Evolutionary conservation across 305 asterid species (phyloP).

Genomic region (Fraxinus sp.): DNA sequence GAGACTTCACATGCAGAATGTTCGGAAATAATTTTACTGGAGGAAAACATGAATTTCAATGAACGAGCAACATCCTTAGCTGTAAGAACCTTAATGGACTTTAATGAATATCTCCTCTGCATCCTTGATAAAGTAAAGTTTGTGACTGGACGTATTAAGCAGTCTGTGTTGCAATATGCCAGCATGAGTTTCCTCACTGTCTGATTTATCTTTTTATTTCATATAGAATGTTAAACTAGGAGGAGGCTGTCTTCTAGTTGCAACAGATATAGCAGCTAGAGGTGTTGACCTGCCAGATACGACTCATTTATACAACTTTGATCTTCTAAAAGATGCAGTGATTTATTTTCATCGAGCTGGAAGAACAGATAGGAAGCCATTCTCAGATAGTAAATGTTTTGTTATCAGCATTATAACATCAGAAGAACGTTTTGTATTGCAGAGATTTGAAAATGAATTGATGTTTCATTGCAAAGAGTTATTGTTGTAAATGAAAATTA

Average conservation of each 20-base stretch:
- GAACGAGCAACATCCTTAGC: slow-evolving; percentile 65
- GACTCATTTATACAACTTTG: slow-evolving; percentile 87
- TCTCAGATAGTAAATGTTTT: slow-evolving; percentile 68
- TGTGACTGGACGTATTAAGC: slow-evolving; percentile 55
- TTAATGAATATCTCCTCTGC: slow-evolving; percentile 51
- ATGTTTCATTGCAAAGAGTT: slow-evolving; percentile 70
- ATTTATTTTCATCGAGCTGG: slow-evolving; percentile 93
- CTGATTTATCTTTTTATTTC: slow-evolving; percentile 25
- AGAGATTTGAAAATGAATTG: slow-evolving; percentile 80
- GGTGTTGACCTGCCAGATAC: slow-evolving; percentile 92
- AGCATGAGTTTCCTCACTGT: slow-evolving; percentile 25
- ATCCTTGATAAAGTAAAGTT: slow-evolving; percentile 3
- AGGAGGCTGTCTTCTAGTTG: slow-evolving; percentile 68
- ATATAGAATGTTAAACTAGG: slow-evolving; percentile 68
- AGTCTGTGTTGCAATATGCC: slow-evolving; percentile 67
- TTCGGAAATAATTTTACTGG: slow-evolving; percentile 62
- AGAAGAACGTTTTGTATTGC: slow-evolving; percentile 82
- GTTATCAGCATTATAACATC: slow-evolving; percentile 72
- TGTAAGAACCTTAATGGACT: slow-evolving; percentile 41
- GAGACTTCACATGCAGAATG: slow-evolving; percentile 39
- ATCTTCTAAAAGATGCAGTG: slow-evolving; percentile 78
- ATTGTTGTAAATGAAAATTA: slow-evolving; percentile 27
- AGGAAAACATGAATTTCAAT: slow-evolving; percentile 82
- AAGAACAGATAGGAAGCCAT: slow-evolving; percentile 91
- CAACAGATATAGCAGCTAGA: slow-evolving; percentile 88